Conservation (phyloP, 345 rosid genomes). For the Pistacia integerrima region DNA sequence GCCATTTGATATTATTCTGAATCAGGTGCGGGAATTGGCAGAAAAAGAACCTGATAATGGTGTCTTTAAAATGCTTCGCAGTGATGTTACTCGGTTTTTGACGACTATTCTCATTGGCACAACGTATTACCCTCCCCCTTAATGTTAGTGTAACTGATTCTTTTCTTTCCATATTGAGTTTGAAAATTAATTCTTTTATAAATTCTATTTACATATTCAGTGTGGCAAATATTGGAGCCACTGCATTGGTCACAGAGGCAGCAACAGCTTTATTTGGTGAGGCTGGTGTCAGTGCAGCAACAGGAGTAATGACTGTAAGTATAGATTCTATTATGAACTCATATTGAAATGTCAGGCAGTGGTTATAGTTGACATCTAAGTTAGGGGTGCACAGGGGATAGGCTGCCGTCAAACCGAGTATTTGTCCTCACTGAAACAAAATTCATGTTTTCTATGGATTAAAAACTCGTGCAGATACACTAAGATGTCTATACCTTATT, state of each 20-base stretch:
- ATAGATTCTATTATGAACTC: neutral
- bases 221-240: conserved; percentile 96
- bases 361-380: neutral
- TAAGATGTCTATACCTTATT: neutral
- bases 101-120: conserved; percentile 99
- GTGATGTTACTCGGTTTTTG: conserved; percentile 96
- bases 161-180: conserved; percentile 25
- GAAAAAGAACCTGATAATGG: conserved; percentile 92
- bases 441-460: neutral
- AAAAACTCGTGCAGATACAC: neutral
- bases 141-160: conserved; percentile 21
- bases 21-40: conserved; percentile 56
- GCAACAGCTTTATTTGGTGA: conserved; percentile 99
- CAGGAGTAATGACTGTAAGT: conserved; percentile 98
- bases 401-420: neutral
- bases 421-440: neutral
- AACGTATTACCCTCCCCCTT: conserved; percentile 56
- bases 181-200: conserved; percentile 30
- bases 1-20: too few relatives aligned
- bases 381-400: neutral
- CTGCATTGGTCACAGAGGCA: conserved; percentile 97
- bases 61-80: conserved; percentile 92
- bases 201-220: conserved; percentile 29
- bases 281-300: conserved; percentile 99
- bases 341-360: too few relatives aligned